Percentiles rank a stretch among this genome's conserved stretches.
Evolutionary conservation across 2,329 filamentous ascomycete species (phyloP).

Genomic region (Aspergillus clavatus): DNA sequence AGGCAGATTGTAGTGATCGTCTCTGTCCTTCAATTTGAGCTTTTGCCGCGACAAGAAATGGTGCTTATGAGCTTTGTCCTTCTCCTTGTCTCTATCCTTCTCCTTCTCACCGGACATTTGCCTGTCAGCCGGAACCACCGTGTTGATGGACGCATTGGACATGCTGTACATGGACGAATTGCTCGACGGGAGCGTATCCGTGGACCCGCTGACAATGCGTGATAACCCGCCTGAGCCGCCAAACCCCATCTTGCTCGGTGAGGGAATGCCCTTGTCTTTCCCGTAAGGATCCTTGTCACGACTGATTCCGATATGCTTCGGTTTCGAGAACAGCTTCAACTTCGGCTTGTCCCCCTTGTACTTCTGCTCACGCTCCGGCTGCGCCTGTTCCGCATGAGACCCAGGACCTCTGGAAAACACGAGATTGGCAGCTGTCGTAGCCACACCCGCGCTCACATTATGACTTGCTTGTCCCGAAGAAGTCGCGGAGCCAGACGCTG

Average conservation of each 20-base stretch:
- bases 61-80: constrained; percentile 51
- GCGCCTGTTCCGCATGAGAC: constrained; percentile 29
- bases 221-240: constrained; percentile 49
- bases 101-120: constrained; percentile 37
- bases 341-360: constrained; percentile 57
- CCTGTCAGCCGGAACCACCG: constrained; percentile 50
- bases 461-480: constrained; percentile 38
- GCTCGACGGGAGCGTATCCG: constrained; percentile 51
- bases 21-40: constrained; percentile 58
- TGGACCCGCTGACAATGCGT: constrained; percentile 56
- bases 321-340: constrained; percentile 66
- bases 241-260: constrained; percentile 53
- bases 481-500: constrained; percentile 17
- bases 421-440: constrained; percentile 58
- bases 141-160: constrained; percentile 59
- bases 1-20: constrained; percentile 54
- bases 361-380: constrained; percentile 44
- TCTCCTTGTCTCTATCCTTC: constrained; percentile 39
- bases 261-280: constrained; percentile 52
- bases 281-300: constrained; percentile 50
- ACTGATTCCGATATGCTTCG: constrained; percentile 60
- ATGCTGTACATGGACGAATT: constrained; percentile 57
- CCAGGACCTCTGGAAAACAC: constrained; percentile 53
- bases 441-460: constrained; percentile 52
- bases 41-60: constrained; percentile 64